These are phyloP conservation scores for Astrocystis sublimbata DNA, from an alignment of 495 filamentous ascomycete species.

Conservation along the genomic window DNA sequence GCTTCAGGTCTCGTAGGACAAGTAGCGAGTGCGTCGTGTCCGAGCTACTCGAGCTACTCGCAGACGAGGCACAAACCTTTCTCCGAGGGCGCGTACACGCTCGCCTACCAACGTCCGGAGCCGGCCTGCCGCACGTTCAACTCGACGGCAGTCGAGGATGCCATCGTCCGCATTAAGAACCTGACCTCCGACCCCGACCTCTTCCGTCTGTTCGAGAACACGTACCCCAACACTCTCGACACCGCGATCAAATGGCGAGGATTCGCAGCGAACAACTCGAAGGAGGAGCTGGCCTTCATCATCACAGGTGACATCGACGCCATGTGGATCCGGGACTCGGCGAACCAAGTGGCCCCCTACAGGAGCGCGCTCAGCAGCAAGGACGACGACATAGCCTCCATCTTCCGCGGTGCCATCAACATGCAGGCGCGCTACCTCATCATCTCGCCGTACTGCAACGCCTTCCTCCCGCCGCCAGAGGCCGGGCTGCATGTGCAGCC, in stretches of 20 bases:
- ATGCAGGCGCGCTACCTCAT: slow-evolving; percentile 60
- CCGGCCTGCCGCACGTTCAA: slow-evolving; percentile 60
- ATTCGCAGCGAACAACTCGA: slow-evolving; percentile 48
- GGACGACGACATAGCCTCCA: slow-evolving; percentile 54
- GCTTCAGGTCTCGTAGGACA: background rate
- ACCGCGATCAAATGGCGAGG: slow-evolving; percentile 64
- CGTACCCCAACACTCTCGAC: slow-evolving; percentile 62
- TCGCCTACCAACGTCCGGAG: slow-evolving; percentile 58
- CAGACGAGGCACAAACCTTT: slow-evolving; percentile 40
- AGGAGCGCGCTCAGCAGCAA: slow-evolving; percentile 54
- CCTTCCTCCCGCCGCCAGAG: slow-evolving; percentile 61
- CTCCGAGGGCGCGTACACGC: slow-evolving; percentile 43
- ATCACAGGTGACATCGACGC: slow-evolving; percentile 68
- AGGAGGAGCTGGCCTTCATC: slow-evolving; percentile 64
- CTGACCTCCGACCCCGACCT: slow-evolving; percentile 60
- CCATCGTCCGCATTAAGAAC: slow-evolving; percentile 45
- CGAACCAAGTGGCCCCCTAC: slow-evolving; percentile 63
- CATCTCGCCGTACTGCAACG: slow-evolving; percentile 61
- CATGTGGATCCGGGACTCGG: slow-evolving; percentile 67
- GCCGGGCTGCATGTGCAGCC: slow-evolving; percentile 46
- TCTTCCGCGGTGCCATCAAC: slow-evolving; percentile 62
- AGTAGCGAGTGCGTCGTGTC: slow-evolving; percentile 13
- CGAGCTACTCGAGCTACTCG: slow-evolving; percentile 27
- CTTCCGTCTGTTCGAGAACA: slow-evolving; percentile 61
- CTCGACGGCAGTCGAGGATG: slow-evolving; percentile 53